Evolutionary conservation across 768 basidiomycete genomes (phyloP).

Genomic region (Pholiota molesta): DNA sequence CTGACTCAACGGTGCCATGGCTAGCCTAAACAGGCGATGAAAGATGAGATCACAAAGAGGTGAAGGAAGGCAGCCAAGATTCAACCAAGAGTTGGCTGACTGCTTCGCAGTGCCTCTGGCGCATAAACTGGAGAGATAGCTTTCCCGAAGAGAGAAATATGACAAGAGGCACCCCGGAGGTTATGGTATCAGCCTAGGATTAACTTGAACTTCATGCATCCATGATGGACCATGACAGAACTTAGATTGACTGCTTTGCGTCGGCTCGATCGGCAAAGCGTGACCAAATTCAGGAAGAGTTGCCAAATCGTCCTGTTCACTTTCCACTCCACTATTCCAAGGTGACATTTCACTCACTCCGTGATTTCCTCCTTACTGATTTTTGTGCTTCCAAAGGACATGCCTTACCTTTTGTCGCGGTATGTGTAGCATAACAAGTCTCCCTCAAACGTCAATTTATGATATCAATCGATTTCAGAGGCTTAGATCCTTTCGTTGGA

Average conservation of each 20-base stretch:
- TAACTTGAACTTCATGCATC: not conserved
- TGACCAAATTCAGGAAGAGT: not conserved
- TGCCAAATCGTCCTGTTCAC: not conserved
- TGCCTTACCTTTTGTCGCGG: slow-evolving; percentile 20
- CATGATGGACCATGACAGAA: not conserved
- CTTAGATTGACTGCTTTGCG: too few relatives aligned
- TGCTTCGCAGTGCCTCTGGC: not conserved
- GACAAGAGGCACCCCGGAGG: not conserved
- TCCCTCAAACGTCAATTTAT: slow-evolving; percentile 11
- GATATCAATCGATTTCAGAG: slow-evolving; percentile 37
- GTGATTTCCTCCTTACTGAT: not conserved
- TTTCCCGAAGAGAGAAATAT: not conserved
- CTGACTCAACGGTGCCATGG: slow-evolving; percentile 10
- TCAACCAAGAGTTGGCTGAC: not conserved
- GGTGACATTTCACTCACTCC: not conserved
- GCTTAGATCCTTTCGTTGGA: slow-evolving; percentile 73
- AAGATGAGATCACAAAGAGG: not conserved
- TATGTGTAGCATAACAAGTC: slow-evolving; percentile 31
- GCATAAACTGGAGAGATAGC: not conserved
- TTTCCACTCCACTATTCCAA: not conserved
- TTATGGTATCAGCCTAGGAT: not conserved
- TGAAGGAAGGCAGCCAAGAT: not conserved
- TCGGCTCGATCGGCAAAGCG: not conserved
- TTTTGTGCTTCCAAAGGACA: not conserved
- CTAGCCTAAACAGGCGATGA: not conserved